A percentile compares a stretch with the other conserved stretches of the same genome.
Conservation (phyloP, 139 green algal genomes). For the Chlamydomonas incerta region DNA sequence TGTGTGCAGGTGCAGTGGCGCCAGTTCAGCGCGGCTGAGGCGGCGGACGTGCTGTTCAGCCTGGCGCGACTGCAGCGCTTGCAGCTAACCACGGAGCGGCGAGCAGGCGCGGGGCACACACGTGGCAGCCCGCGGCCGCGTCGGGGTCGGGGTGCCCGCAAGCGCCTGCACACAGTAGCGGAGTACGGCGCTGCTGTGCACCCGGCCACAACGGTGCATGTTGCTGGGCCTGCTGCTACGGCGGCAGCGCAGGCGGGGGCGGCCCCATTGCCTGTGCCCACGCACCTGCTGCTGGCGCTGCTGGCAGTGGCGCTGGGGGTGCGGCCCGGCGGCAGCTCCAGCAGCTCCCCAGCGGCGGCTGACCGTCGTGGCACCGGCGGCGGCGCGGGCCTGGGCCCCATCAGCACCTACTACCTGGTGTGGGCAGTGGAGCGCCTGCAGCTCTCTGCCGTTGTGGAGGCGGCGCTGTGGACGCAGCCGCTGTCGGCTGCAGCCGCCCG, state of each 20-base stretch:
- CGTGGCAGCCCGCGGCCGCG: neutral
- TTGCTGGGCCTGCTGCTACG: neutral
- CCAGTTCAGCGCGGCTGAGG: neutral
- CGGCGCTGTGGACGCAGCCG: neutral
- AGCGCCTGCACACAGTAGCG: no score
- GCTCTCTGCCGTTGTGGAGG: neutral
- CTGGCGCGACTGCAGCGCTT: neutral
- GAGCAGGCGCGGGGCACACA: neutral
- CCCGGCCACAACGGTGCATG: no score
- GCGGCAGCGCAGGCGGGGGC: neutral
- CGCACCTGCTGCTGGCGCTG: neutral
- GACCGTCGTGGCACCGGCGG: neutral
- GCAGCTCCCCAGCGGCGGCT: no score
- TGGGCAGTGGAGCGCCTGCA: slow-evolving; percentile 25
- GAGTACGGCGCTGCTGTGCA: no score
- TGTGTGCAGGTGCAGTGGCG: neutral
- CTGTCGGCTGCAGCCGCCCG: neutral
- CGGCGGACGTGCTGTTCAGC: slow-evolving; percentile 27
- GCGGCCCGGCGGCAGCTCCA: no score
- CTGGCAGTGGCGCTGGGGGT: neutral
- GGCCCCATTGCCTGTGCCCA: neutral
- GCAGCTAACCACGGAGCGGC: neutral
- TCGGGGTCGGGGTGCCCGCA: no score
- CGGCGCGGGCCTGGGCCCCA: neutral
- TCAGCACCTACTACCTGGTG: slow-evolving; percentile 2